A percentile compares a stretch with the other conserved stretches of the same genome.
Conservation (phyloP, 2,329 filamentous ascomycete genomes). For the Fusarium buharicum region DNA sequence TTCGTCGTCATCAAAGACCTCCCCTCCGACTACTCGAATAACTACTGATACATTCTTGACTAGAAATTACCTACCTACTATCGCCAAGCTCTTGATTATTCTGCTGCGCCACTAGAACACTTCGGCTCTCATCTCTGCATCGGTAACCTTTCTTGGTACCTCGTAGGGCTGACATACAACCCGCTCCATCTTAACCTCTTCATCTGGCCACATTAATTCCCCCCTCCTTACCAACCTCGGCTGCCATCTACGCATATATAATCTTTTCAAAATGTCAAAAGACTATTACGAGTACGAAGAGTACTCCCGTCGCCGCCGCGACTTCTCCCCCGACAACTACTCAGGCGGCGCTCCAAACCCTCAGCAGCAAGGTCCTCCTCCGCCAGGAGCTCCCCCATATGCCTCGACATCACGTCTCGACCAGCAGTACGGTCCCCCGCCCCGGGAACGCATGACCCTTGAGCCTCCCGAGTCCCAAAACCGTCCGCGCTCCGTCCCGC, state of each 20-base stretch:
- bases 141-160: constrained; percentile 6
- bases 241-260: background rate
- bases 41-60: background rate
- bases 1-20: constrained; percentile 2
- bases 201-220: constrained; percentile 19
- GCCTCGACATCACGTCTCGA: constrained; percentile 42
- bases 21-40: background rate
- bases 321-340: constrained; percentile 49
- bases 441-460: constrained; percentile 47
- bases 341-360: constrained; percentile 45
- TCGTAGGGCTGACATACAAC: constrained; percentile 25
- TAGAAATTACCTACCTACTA: background rate
- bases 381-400: constrained; percentile 36
- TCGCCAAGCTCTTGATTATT: background rate
- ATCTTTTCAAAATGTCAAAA: constrained; percentile 35
- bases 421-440: constrained; percentile 39
- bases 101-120: constrained; percentile 16
- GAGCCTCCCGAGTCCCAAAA: constrained; percentile 41
- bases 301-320: constrained; percentile 40
- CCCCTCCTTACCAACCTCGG: background rate
- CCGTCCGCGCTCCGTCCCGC: constrained; percentile 51
- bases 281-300: constrained; percentile 49
- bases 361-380: constrained; percentile 21
- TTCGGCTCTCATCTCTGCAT: constrained; percentile 2
- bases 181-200: constrained; percentile 6